phyloP scores from a whole-genome alignment of 2,329 filamentous ascomycete species.

The Microdochium bolleyi region DNA sequence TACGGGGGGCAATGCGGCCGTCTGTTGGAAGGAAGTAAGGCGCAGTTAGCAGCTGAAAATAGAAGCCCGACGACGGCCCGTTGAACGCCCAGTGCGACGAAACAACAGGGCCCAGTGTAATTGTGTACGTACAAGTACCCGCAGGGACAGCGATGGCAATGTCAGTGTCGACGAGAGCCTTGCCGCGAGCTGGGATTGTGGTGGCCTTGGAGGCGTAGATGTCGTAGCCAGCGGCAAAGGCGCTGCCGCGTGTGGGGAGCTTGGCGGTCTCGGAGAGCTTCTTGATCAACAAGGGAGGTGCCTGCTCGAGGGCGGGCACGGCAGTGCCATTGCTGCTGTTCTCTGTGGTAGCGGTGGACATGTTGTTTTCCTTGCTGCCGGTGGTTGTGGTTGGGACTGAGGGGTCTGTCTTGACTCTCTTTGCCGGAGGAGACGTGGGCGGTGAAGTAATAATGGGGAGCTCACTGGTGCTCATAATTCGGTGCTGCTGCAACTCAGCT shows the following conservation, averaged over 20 bases:
- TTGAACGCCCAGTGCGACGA: constrained; percentile 1
- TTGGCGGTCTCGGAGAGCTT: constrained; percentile 74
- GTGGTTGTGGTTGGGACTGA: constrained; percentile 8
- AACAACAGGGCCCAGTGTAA: constrained; percentile 2
- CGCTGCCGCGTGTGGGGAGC: constrained; percentile 80
- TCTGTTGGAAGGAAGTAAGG: constrained; percentile 39
- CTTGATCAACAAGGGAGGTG: constrained; percentile 73
- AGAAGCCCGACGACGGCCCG: not conserved
- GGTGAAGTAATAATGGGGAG: constrained; percentile 35
- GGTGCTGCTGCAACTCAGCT: not conserved
- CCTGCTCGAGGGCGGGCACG: constrained; percentile 25
- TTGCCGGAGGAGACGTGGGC: constrained; percentile 67
- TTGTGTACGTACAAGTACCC: constrained; percentile 69
- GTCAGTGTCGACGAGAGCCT: constrained; percentile 83
- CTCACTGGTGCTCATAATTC: not conserved
- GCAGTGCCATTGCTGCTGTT: constrained; percentile 11
- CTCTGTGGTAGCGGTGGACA: constrained; percentile 22
- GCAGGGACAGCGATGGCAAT: constrained; percentile 85
- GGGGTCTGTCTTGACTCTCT: constrained; percentile 62
- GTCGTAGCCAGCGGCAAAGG: constrained; percentile 89
- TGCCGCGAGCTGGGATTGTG: constrained; percentile 71
- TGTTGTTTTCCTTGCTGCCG: constrained; percentile 11
- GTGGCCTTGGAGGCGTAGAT: constrained; percentile 73
- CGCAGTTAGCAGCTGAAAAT: not conserved
- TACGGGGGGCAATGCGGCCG: constrained; percentile 82